These are phyloP conservation scores for Phytophthora palmivora DNA, from an alignment of 352 stramenopile species.

Conservation along the genomic window DNA sequence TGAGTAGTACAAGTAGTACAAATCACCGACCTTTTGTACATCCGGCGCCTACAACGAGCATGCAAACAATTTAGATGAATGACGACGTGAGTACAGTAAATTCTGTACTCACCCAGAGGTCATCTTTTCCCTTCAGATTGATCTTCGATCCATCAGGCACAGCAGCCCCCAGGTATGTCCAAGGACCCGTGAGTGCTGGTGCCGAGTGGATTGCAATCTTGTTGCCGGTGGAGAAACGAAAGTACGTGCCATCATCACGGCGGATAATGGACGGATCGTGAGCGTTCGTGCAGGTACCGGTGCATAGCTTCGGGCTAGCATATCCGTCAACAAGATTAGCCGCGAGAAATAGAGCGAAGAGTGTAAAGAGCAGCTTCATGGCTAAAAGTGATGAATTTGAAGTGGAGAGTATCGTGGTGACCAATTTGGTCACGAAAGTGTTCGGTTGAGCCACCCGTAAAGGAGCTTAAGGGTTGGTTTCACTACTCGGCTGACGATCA, in stretches of 20 bases:
- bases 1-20: constrained; percentile 68
- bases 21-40: constrained; percentile 51
- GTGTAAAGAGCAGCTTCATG: constrained; percentile 9
- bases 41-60: constrained; percentile 42
- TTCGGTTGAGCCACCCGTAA: background rate
- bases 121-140: no score
- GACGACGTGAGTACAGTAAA: no score
- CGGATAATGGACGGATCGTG: constrained; percentile 56
- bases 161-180: constrained; percentile 45
- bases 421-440: no score
- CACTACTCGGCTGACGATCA: constrained; percentile 2
- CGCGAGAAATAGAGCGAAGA: constrained; percentile 22
- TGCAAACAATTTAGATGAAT: no score
- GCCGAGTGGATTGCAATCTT: constrained; percentile 55
- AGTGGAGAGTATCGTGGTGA: no score
- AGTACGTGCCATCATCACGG: constrained; percentile 53
- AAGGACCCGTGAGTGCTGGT: constrained; percentile 40
- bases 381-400: background rate
- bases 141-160: constrained; percentile 48
- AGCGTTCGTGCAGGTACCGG: constrained; percentile 37
- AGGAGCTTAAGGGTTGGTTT: background rate
- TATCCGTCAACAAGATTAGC: constrained; percentile 23
- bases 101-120: constrained; percentile 39
- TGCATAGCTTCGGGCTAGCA: constrained; percentile 26
- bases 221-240: constrained; percentile 51